Evolutionary conservation across 768 basidiomycete species (phyloP).

Genomic region (Lenzites betulinus): DNA sequence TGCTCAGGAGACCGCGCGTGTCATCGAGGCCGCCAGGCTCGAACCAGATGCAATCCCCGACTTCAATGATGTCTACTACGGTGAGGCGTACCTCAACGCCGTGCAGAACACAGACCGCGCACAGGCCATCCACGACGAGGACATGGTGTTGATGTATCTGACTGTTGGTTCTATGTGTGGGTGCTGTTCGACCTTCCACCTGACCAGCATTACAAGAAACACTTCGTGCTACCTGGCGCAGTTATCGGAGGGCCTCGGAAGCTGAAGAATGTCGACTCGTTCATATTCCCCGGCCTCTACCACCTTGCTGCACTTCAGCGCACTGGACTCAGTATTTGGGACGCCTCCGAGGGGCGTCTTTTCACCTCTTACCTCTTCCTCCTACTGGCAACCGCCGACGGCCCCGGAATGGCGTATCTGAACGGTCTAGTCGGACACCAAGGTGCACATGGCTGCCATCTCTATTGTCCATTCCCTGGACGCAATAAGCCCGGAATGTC

Average conservation of each 20-base stretch:
- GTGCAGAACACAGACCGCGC: conserved; percentile 24
- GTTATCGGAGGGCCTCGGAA: conserved; percentile 31
- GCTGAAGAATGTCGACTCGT: no score
- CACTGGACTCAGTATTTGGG: conserved; percentile 33
- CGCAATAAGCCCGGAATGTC: conserved; percentile 28
- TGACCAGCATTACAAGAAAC: conserved; percentile 33
- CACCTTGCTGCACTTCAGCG: neutral
- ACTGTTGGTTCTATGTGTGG: conserved; percentile 23
- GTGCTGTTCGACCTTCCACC: conserved; percentile 29
- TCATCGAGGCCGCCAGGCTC: neutral
- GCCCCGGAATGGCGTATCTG: conserved; percentile 23
- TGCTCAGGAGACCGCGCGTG: neutral
- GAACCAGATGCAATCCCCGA: conserved; percentile 2
- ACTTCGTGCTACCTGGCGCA: conserved; percentile 27
- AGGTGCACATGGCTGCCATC: conserved; percentile 38
- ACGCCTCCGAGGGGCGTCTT: conserved; percentile 13
- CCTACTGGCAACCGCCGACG: conserved; percentile 5
- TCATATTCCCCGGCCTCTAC: no score
- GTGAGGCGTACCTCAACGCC: conserved; percentile 31
- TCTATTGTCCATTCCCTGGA: conserved; percentile 36
- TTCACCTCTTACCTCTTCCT: conserved; percentile 23
- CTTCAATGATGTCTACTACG: conserved; percentile 36
- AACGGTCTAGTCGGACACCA: conserved; percentile 39
- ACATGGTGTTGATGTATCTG: no score
- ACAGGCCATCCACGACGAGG: conserved; percentile 25